These are phyloP conservation scores for Cyamopsis tetragonoloba DNA, from an alignment of 306 rosid genomes.

Conservation along the genomic window DNA sequence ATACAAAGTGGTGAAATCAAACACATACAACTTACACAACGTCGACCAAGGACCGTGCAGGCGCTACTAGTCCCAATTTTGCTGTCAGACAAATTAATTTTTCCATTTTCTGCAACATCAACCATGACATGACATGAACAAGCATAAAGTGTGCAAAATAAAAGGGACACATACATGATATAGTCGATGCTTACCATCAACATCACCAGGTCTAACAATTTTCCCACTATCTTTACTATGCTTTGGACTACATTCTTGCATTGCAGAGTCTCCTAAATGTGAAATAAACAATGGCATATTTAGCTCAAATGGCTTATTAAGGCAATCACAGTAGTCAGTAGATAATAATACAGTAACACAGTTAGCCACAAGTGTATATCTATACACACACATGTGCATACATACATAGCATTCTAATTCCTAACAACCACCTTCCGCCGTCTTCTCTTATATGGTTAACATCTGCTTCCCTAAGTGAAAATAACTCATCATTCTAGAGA, in stretches of 20 bases:
- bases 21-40: constrained; percentile 99
- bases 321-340: constrained; percentile 10
- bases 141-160: constrained; percentile 16
- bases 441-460: neutral
- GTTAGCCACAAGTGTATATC: no score
- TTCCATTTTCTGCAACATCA: constrained; percentile 46
- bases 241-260: constrained; percentile 39
- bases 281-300: constrained; percentile 24
- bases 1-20: constrained; percentile 46
- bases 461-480: constrained; percentile 11
- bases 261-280: constrained; percentile 33
- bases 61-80: constrained; percentile 36
- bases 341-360: no score
- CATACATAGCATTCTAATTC: no score
- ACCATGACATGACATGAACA: constrained; percentile 31
- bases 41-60: constrained; percentile 55
- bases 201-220: constrained; percentile 21
- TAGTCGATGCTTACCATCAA: constrained; percentile 29
- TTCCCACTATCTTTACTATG: constrained; percentile 35
- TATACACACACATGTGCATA: no score
- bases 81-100: constrained; percentile 19
- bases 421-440: neutral
- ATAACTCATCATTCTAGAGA: neutral
- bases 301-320: constrained; percentile 13
- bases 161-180: constrained; percentile 28